These are phyloP conservation scores for Salicornia ramosissima DNA, from an alignment of 148 eudicot species.

Conservation along the genomic window DNA sequence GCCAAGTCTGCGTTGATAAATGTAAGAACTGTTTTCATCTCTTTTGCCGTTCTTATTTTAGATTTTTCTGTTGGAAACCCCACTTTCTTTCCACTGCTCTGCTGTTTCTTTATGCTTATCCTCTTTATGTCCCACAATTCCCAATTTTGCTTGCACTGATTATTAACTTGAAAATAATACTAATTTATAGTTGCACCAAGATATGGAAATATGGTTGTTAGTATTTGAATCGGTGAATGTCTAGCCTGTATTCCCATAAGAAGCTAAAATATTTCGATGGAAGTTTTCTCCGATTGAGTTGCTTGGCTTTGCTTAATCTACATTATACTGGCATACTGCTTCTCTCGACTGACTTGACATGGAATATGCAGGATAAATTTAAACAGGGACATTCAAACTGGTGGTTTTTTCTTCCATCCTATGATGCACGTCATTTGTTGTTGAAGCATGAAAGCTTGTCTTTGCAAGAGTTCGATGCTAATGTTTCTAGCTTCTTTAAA, in stretches of 20 bases:
- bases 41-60: background rate
- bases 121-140: background rate
- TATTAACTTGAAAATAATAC: background rate
- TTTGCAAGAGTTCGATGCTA: constrained; percentile 21
- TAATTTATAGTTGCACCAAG: background rate
- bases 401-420: constrained; percentile 89
- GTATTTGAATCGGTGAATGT: background rate
- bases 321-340: background rate
- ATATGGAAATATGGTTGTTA: background rate
- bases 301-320: background rate
- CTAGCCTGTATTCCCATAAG: background rate
- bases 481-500: constrained; percentile 24
- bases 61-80: background rate
- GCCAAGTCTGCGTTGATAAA: constrained; percentile 24
- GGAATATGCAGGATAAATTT: constrained; percentile 42
- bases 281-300: background rate
- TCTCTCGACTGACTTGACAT: background rate
- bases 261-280: no score
- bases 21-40: constrained; percentile 15
- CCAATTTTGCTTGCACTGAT: background rate
- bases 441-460: constrained; percentile 29
- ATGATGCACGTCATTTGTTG: constrained; percentile 71
- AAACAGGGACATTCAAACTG: constrained; percentile 34
- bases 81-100: background rate
- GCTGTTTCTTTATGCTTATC: background rate